phyloP scores from a whole-genome alignment of 208 protist genomes.

The Leishmania martiniquensis region DNA sequence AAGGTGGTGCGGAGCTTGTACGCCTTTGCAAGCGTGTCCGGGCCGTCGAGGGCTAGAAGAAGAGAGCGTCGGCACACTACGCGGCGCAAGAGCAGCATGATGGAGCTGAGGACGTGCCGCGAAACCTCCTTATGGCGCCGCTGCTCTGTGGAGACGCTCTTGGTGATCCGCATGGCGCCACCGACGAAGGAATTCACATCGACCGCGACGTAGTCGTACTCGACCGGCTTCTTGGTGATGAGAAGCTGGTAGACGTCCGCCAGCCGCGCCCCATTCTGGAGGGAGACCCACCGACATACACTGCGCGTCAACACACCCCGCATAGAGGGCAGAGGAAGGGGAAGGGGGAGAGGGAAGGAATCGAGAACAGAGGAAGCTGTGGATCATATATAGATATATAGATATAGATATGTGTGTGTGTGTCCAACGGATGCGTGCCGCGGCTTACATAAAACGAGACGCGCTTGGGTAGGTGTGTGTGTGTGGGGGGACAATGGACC shows the following conservation, averaged over 20 bases:
- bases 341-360: background rate
- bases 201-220: slow-evolving; percentile 83
- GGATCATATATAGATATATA: too few species aligned
- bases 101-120: slow-evolving; percentile 56
- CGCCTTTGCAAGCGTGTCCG: slow-evolving; percentile 65
- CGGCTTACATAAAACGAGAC: background rate
- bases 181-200: slow-evolving; percentile 70
- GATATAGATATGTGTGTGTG: background rate
- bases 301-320: slow-evolving; percentile 9
- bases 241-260: slow-evolving; percentile 62
- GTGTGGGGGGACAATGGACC: background rate
- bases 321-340: slow-evolving; percentile 8
- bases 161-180: slow-evolving; percentile 65
- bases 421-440: background rate
- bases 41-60: slow-evolving; percentile 75
- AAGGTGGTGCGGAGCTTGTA: slow-evolving; percentile 32
- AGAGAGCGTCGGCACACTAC: slow-evolving; percentile 58
- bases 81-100: slow-evolving; percentile 75
- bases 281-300: slow-evolving; percentile 11
- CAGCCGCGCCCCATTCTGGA: slow-evolving; percentile 37
- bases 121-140: slow-evolving; percentile 64
- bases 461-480: background rate
- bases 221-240: slow-evolving; percentile 81
- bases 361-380: background rate
- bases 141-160: slow-evolving; percentile 61